Conservation (phyloP, 1,284 basidiomycete genomes). For the Agroathelia rolfsii region DNA sequence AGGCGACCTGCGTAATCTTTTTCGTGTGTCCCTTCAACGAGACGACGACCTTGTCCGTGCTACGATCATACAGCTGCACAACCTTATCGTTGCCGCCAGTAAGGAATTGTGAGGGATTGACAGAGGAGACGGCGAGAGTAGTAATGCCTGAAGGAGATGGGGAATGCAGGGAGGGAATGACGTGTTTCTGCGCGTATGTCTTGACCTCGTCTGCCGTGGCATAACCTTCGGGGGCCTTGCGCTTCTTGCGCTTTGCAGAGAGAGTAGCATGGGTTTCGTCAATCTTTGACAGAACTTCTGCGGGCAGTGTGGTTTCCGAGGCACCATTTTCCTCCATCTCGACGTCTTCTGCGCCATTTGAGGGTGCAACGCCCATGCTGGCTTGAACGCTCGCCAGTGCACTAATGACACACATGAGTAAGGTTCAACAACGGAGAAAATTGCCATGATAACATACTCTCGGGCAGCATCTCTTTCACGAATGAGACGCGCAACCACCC, state of each 20-base stretch:
- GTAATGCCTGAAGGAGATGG: conserved; percentile 88
- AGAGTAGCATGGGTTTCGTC: conserved; percentile 74
- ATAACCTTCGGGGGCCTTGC: conserved; percentile 83
- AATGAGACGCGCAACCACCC: conserved; percentile 91
- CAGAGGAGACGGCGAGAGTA: conserved; percentile 69
- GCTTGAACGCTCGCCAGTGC: conserved; percentile 87
- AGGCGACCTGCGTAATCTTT: conserved; percentile 80
- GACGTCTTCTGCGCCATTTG: conserved; percentile 52
- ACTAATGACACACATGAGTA: conserved; percentile 28
- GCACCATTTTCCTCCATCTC: conserved; percentile 68
- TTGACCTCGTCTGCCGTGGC: conserved; percentile 67
- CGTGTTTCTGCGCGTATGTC: conserved; percentile 63
- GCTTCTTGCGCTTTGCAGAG: conserved; percentile 87
- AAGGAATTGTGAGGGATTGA: conserved; percentile 63
- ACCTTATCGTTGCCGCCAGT: conserved; percentile 96
- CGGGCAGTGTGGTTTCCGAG: conserved; percentile 63
- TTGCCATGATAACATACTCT: conserved; percentile 59
- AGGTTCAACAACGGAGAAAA: conserved; percentile 3
- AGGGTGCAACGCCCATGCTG: conserved; percentile 67
- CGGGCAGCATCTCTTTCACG: conserved; percentile 94
- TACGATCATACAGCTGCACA: conserved; percentile 90
- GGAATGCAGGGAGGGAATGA: conserved; percentile 85
- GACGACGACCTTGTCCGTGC: conserved; percentile 79
- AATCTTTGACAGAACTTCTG: conserved; percentile 63
- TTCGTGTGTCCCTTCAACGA: conserved; percentile 95